Conservation (phyloP, 2,329 filamentous ascomycete species). For the Aspergillus uvarum region DNA sequence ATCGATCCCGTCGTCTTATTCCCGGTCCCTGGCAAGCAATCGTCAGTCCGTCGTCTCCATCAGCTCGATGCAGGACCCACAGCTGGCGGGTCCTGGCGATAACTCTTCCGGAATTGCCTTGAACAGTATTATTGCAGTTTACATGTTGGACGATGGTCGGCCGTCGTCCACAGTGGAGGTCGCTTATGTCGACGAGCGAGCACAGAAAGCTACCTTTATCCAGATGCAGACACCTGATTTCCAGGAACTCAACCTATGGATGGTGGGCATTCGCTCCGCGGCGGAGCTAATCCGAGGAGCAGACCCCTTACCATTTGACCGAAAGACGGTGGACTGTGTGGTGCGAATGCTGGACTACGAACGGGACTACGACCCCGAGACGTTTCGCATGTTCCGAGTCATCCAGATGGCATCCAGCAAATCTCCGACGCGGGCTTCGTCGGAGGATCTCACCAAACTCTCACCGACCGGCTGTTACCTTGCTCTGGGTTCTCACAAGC, state of each 20-base stretch:
- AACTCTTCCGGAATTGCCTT: slow-evolving; percentile 57
- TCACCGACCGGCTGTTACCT: slow-evolving; percentile 66
- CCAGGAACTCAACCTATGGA: slow-evolving; percentile 66
- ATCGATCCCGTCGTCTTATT: slow-evolving; percentile 45
- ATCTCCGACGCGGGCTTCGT: slow-evolving; percentile 56
- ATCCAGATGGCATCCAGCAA: slow-evolving; percentile 63
- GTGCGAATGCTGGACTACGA: slow-evolving; percentile 63
- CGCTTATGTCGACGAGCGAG: slow-evolving; percentile 66
- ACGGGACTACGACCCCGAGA: slow-evolving; percentile 66
- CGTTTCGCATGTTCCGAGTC: slow-evolving; percentile 68
- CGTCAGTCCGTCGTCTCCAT: slow-evolving; percentile 61
- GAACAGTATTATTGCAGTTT: slow-evolving; percentile 66
- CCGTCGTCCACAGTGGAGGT: slow-evolving; percentile 68
- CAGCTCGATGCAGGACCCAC: slow-evolving; percentile 61
- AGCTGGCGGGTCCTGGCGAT: slow-evolving; percentile 57
- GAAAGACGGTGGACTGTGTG: slow-evolving; percentile 62
- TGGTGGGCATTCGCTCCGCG: slow-evolving; percentile 60
- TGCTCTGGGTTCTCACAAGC: slow-evolving; percentile 66
- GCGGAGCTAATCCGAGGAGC: slow-evolving; percentile 56
- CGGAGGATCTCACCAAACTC: slow-evolving; percentile 66
- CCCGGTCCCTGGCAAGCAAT: slow-evolving; percentile 42
- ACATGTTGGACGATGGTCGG: slow-evolving; percentile 65
- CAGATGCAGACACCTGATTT: slow-evolving; percentile 64
- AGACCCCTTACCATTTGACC: slow-evolving; percentile 55
- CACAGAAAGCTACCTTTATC: slow-evolving; percentile 59